Percentiles rank a stretch among this genome's conserved stretches.
Conservation (phyloP, 495 filamentous ascomycete genomes). For the Ascodesmis nigricans region DNA sequence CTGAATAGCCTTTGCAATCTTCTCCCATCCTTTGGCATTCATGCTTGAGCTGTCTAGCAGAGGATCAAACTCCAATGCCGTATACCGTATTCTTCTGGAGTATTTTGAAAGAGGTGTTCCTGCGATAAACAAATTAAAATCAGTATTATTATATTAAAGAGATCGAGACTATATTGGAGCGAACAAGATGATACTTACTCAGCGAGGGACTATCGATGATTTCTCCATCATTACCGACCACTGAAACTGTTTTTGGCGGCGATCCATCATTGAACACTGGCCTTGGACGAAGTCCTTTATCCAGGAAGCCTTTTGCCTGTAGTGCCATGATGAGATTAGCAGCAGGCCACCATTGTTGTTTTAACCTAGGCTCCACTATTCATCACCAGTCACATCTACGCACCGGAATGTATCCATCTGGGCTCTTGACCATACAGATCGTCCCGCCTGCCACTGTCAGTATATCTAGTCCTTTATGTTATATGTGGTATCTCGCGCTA, state of each 20-base stretch:
- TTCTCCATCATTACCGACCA: constrained; percentile 28
- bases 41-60: constrained; percentile 86
- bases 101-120: constrained; percentile 60
- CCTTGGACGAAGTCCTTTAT: constrained; percentile 58
- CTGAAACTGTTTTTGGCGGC: constrained; percentile 31
- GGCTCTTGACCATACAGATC: constrained; percentile 65
- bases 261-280: constrained; percentile 82
- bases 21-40: constrained; percentile 69
- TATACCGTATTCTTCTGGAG: constrained; percentile 62
- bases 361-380: neutral
- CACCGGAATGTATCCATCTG: constrained; percentile 28
- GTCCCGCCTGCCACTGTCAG: constrained; percentile 40
- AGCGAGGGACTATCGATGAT: constrained; percentile 19
- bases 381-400: constrained; percentile 28
- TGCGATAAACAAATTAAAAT: constrained; percentile 36
- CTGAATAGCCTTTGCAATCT: constrained; percentile 48
- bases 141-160: neutral
- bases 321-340: constrained; percentile 16
- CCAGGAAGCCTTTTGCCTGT: constrained; percentile 60
- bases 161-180: neutral
- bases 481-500: neutral
- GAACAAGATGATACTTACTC: constrained; percentile 10
- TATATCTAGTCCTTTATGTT: neutral
- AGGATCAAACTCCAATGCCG: constrained; percentile 64
- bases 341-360: neutral